Percentiles rank a stretch among this genome's conserved stretches.
phyloP scores from a whole-genome alignment of 2,329 filamentous ascomycete genomes.

The Xylaria sp. region DNA sequence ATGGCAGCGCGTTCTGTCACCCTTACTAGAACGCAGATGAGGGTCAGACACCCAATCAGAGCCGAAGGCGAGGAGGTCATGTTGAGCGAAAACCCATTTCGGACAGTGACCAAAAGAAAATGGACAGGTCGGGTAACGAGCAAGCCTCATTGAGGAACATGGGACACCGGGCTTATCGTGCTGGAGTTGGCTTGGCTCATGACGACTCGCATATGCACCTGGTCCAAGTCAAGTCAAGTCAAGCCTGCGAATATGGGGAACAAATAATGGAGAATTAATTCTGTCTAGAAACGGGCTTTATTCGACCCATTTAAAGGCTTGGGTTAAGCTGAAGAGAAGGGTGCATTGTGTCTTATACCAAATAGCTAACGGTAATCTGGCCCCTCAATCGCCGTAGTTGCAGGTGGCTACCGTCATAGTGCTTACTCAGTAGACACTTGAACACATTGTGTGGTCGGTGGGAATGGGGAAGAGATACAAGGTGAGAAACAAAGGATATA shows the following conservation, averaged over 20 bases:
- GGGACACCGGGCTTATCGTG: constrained; percentile 5
- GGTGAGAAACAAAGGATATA: no score
- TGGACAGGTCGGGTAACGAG: not conserved
- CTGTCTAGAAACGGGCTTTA: not conserved
- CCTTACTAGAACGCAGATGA: not conserved
- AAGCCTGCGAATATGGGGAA: constrained; percentile 7
- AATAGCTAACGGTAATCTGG: not conserved
- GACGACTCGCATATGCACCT: constrained; percentile 20
- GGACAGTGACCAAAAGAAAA: not conserved
- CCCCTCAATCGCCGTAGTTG: not conserved
- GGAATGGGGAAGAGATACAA: not conserved
- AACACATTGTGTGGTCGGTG: no score
- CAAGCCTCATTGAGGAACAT: not conserved
- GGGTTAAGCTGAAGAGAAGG: not conserved
- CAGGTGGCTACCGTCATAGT: not conserved
- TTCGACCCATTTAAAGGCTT: not conserved
- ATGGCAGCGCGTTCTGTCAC: not conserved
- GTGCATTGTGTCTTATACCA: not conserved
- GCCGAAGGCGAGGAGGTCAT: not conserved
- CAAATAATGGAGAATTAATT: not conserved
- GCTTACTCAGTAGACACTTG: not conserved
- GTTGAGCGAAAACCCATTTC: not conserved
- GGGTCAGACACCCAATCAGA: not conserved
- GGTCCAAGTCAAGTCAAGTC: constrained; percentile 3
- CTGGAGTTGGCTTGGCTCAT: constrained; percentile 3